Evolutionary conservation across 352 stramenopile genomes (phyloP), one percentile per base, ranked within the genome.

Genomic region (Phytophthora foliorum): DNA sequence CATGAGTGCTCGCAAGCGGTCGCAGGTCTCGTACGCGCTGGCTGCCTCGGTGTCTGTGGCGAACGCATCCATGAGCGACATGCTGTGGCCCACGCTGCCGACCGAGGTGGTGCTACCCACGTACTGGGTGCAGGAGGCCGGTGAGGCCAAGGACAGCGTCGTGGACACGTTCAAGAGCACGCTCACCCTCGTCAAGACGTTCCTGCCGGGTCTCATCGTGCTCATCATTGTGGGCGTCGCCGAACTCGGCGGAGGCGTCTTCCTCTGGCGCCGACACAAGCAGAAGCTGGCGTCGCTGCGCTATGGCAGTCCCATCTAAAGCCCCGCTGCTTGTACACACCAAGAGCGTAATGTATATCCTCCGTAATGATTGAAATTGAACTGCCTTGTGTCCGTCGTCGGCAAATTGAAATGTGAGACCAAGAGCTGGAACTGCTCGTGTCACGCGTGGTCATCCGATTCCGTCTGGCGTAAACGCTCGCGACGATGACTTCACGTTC

Each of bases 1-100:
- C 53, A 89, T 94, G 81, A 66, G 72, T 42, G 86, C 84, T 1
- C 64, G 60, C 62, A 92, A 94, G 77, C 82, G 84, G 14, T 72
- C 88, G 29, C 63, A 80, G 74, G 74, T 84, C 34, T 88, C 81
- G 46, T 91, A 90, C 54, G 73, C 84, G 5, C 24, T 92, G 9
- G 69, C 72, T 9, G 57, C 72, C 14, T 92, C 86, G 16, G 63
- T 55, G n/a, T 53, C 68, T 22, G 73, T 80, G n/a, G 14, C 56
- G 19, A 74, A 74, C 19, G 44, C 60, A 1, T 71, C 82, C 39
- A 91, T 94, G 86, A 84, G 69, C 17, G 86, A 94, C 52, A 14
- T 94, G 36, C 25, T 92, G 59, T 91, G 74, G 72, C 80, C 84
- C 6, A 70, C 58, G 24, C 59, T 91, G 48, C 60, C 60, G 42